phyloP scores from a whole-genome alignment of 495 filamentous ascomycete genomes.

The Mycothermus thermophilus region DNA sequence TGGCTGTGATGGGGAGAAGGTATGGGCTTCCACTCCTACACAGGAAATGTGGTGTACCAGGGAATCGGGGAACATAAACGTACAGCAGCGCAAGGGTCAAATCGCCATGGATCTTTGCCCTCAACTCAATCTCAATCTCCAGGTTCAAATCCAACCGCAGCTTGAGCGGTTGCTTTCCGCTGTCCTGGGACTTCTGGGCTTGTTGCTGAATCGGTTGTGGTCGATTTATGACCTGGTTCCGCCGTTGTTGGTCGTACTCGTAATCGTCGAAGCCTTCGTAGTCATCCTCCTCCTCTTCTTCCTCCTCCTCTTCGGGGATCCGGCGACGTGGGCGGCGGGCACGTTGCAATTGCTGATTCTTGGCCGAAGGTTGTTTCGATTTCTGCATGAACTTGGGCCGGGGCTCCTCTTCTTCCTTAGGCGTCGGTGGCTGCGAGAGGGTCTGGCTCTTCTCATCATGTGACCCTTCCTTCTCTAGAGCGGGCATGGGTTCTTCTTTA shows the following conservation, averaged over 20 bases:
- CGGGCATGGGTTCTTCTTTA: conserved; percentile 7
- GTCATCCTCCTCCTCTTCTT: too few species aligned
- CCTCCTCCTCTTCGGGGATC: conserved; percentile 9
- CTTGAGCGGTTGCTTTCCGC: conserved; percentile 57
- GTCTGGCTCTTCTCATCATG: conserved; percentile 11
- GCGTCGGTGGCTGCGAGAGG: conserved; percentile 20
- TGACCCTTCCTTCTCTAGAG: conserved; percentile 4
- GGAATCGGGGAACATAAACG: too few species aligned
- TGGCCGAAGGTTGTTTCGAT: conserved; percentile 8
- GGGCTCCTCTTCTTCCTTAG: conserved; percentile 19
- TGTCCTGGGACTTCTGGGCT: conserved; percentile 24
- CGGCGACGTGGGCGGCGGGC: background rate
- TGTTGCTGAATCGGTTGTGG: conserved; percentile 13
- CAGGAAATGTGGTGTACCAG: too few species aligned
- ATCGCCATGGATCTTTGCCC: conserved; percentile 88
- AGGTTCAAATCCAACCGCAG: conserved; percentile 74
- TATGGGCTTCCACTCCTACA: too few species aligned
- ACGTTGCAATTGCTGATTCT: conserved; percentile 11
- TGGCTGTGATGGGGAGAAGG: too few species aligned
- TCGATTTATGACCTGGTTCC: conserved; percentile 15
- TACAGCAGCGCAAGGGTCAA: conserved; percentile 75
- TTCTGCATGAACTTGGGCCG: conserved; percentile 25
- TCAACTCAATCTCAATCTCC: conserved; percentile 78
- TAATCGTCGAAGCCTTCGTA: too few species aligned
- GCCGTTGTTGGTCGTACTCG: conserved; percentile 17